These are phyloP conservation scores for Funneliformis geosporum DNA, from an alignment of 192 early-diverging fungal species.

Conservation along the genomic window DNA sequence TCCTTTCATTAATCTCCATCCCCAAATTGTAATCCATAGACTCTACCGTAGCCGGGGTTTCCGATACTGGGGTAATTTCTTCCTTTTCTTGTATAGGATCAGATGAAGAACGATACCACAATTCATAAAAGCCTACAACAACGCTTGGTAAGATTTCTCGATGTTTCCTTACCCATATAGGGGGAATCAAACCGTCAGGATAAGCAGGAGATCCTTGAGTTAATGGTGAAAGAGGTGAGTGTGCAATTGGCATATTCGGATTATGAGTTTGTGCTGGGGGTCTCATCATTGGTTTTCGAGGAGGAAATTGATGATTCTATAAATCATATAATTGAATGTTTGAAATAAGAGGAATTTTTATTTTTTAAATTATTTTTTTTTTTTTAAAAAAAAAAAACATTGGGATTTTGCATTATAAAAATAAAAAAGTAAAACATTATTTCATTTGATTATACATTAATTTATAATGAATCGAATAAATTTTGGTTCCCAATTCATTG, in stretches of 20 bases:
- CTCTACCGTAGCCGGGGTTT: constrained; percentile 48
- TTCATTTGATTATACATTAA: neutral
- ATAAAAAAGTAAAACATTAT: too few relatives aligned
- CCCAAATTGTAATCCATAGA: constrained; percentile 57
- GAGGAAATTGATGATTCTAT: constrained; percentile 40
- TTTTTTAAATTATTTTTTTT: constrained; percentile 39
- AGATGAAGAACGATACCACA: constrained; percentile 54
- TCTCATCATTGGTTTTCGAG: constrained; percentile 36
- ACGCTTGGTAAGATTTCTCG: constrained; percentile 61
- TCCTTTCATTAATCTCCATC: constrained; percentile 67
- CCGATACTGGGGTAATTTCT: constrained; percentile 33
- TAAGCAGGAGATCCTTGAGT: constrained; percentile 67
- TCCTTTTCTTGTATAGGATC: constrained; percentile 14
- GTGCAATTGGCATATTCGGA: constrained; percentile 31
- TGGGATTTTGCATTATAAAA: neutral
- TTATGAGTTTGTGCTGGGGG: neutral
- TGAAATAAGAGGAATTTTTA: constrained; percentile 35
- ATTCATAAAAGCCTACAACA: constrained; percentile 68
- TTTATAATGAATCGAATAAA: neutral
- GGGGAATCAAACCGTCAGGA: constrained; percentile 83
- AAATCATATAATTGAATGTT: constrained; percentile 38
- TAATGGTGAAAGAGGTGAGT: constrained; percentile 70
- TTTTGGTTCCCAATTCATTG: neutral
- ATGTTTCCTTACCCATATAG: constrained; percentile 70
- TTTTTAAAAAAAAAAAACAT: constrained; percentile 20